A percentile compares a stretch with the other conserved stretches of the same genome.
Conservation (phyloP, 2,329 filamentous ascomycete species). For the Scytalidium lignicola region DNA sequence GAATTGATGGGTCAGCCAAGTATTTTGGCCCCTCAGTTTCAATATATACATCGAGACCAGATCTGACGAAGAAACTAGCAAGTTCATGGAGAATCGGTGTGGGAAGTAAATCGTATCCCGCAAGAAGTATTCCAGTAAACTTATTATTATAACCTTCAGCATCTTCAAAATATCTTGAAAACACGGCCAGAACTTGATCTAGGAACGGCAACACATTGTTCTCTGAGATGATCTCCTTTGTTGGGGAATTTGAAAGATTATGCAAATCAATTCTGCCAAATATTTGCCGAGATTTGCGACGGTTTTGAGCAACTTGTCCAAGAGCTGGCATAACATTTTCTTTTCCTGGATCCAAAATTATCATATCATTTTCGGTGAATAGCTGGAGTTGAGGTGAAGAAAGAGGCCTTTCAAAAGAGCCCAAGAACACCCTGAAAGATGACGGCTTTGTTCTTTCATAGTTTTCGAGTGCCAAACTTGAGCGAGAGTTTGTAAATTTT, state of each 20-base stretch:
- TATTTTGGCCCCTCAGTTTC: constrained; percentile 36
- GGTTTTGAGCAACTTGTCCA: constrained; percentile 7
- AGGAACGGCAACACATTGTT: constrained; percentile 3
- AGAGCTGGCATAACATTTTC: constrained; percentile 12
- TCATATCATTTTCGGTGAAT: constrained; percentile 4
- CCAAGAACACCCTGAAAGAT: constrained; percentile 25
- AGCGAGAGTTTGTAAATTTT: constrained; percentile 5
- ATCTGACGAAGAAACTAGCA: constrained; percentile 21
- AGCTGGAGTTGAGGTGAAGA: constrained; percentile 5
- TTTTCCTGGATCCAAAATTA: constrained; percentile 12
- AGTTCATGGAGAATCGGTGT: constrained; percentile 24
- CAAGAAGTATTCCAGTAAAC: constrained; percentile 37
- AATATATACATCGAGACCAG: constrained; percentile 35
- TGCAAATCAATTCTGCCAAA: constrained; percentile 28
- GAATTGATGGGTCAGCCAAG: constrained; percentile 28
- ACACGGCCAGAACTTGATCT: constrained; percentile 17
- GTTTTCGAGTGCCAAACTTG: constrained; percentile 5
- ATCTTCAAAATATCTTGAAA: constrained; percentile 19
- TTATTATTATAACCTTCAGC: constrained; percentile 27
- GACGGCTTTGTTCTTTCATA: constrained; percentile 7
- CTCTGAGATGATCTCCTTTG: background rate
- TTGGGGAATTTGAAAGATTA: background rate
- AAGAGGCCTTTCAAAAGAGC: constrained; percentile 14
- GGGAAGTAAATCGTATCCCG: constrained; percentile 32
- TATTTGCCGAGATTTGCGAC: constrained; percentile 11